These are phyloP conservation scores for Trametes meyenii DNA, from an alignment of 768 basidiomycete species.

Conservation along the genomic window DNA sequence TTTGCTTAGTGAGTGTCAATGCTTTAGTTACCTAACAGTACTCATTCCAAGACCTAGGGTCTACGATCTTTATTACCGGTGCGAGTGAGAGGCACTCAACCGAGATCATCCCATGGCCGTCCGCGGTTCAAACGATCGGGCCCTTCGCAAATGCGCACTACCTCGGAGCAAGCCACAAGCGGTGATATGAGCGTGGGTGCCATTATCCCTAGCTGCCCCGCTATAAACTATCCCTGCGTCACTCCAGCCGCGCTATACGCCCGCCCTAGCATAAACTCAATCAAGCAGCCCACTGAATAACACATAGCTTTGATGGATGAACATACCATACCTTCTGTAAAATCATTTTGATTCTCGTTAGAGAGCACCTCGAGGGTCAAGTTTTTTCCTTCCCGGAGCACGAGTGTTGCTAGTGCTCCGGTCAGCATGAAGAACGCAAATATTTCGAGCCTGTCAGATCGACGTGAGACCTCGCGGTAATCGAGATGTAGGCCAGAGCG, in stretches of 20 bases:
- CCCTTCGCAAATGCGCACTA: too few relatives aligned
- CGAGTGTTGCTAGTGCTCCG: slow-evolving; percentile 42
- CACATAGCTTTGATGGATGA: neutral
- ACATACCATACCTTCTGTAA: slow-evolving; percentile 25
- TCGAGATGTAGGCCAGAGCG: neutral
- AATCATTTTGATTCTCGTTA: slow-evolving; percentile 40
- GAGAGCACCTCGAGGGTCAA: slow-evolving; percentile 40
- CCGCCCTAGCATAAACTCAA: neutral
- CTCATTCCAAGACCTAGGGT: too few relatives aligned
- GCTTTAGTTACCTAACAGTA: too few relatives aligned
- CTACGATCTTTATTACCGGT: too few relatives aligned
- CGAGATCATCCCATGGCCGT: too few relatives aligned
- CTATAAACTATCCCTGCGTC: neutral
- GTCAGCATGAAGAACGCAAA: slow-evolving; percentile 51
- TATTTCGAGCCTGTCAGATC: slow-evolving; percentile 39
- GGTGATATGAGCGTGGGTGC: too few relatives aligned
- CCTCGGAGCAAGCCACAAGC: too few relatives aligned
- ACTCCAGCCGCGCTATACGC: slow-evolving; percentile 1
- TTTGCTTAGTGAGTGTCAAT: too few relatives aligned
- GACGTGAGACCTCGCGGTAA: neutral
- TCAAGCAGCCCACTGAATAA: neutral
- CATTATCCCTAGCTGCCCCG: too few relatives aligned
- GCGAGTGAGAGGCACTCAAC: too few relatives aligned
- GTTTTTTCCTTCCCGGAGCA: slow-evolving; percentile 47
- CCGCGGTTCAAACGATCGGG: too few relatives aligned